Base-by-base conservation (phyloP, 2,329 filamentous ascomycete species). In the Sclerotinia glacialis region DNA sequence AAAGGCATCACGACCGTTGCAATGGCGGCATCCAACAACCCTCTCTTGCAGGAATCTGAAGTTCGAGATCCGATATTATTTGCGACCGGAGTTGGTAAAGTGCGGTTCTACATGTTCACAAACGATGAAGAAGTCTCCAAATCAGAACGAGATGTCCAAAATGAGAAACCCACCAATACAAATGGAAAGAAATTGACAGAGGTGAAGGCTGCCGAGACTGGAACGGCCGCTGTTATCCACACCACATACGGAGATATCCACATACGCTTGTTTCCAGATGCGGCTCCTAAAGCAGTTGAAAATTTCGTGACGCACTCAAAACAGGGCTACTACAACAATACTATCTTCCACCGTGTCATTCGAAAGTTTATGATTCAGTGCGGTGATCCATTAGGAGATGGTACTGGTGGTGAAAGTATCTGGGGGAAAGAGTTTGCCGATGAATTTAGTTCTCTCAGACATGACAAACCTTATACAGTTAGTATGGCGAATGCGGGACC, bases 401-500 rank as follows among this genome's bases (percentile, higher is more conserved):
- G 93, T 5, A 96, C 93, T 0, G 93, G 93, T 54, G 93, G 93
- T 47, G 92, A 96, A 77, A 92, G 89, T 71, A 96, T 97, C 74
- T 97, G 93, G 93, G 92, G 92, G n/a, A 87, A 83, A 52, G 90
- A 95, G 72, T 97, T 97, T 74, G 91, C 90, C 74, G 95, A 99
- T 76, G 95, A 99, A 77, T 97, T 99, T 73, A 93, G 91, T 72
- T 90, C 87, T 23, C 79, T 99, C 69, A 92, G 90, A 77, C 95
- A 99, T 75, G 95, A 99, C 80, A 96, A 95, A 80, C 90, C 95
- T 2, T 99, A 97, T 77, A 98, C 93, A 0, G 83, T 98, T 67
- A 96, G 91, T 77, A 99, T 99, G 95, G 95, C 95, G 16, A 99
- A 99, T 77, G 94, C 95, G 0, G 95, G 95, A 0, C 92, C 93